A percentile compares a stretch with the other conserved stretches of the same genome.
Evolutionary conservation across 1,139 yeast genomes (phyloP).

Genomic region (Suhomyces taliae): DNA sequence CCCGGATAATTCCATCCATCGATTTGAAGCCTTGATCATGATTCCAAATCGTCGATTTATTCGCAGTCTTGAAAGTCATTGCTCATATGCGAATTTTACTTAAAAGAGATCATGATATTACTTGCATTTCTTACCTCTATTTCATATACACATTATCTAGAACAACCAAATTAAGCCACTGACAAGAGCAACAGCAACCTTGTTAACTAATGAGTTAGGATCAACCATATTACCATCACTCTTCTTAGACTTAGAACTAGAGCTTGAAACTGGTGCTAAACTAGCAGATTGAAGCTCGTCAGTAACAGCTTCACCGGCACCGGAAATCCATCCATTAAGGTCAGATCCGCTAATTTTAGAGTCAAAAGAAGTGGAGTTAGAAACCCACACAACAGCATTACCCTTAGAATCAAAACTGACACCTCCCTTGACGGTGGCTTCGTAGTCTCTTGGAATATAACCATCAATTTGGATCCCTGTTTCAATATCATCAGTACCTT

Average conservation of each 20-base stretch:
- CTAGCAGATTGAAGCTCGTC: conserved; percentile 25
- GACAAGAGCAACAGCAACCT: conserved; percentile 17
- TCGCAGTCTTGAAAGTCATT: not conserved
- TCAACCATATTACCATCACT: conserved; percentile 18
- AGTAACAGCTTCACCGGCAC: conserved; percentile 22
- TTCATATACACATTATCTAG: conserved; percentile 7
- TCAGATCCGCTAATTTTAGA: conserved; percentile 32
- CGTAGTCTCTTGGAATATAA: conserved; percentile 53
- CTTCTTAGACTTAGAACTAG: conserved; percentile 23
- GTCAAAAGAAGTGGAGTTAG: conserved; percentile 56
- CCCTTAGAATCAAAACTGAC: conserved; percentile 66
- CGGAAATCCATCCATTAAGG: conserved; percentile 36
- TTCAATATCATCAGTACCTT: conserved; percentile 61
- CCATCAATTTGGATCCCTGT: conserved; percentile 61
- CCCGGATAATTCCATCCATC: no score
- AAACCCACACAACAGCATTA: conserved; percentile 57
- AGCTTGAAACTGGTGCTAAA: conserved; percentile 19
- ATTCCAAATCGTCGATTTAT: no score
- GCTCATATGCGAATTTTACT: not conserved
- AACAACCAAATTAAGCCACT: conserved; percentile 19
- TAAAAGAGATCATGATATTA: no score
- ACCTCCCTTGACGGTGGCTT: conserved; percentile 62
- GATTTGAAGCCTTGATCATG: no score
- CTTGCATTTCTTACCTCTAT: not conserved
- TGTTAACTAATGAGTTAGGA: conserved; percentile 17